Base-by-base conservation (phyloP, 2,329 filamentous ascomycete genomes). In the Arthrinium puccinioides region DNA sequence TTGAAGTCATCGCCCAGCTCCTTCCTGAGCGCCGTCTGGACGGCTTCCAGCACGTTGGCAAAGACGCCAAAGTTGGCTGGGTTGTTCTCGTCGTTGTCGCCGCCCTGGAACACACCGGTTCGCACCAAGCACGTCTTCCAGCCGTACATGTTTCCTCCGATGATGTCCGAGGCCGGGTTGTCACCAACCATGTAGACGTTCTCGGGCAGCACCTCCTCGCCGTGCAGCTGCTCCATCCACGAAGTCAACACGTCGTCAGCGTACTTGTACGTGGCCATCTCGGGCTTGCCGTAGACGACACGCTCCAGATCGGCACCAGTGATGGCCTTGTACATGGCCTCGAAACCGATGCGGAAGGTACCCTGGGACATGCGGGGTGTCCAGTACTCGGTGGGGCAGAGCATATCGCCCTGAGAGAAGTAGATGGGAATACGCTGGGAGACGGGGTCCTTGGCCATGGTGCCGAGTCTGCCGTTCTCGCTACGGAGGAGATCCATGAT, bases 71-170 rank as follows among this genome's bases (percentile, higher is more conserved):
- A 86, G 64, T 72, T 84, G 54, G 83, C 83, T 1, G 83, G 83
- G 63, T 85, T 87, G 63, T 85, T 69, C 59, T 81, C 72, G 54
- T 87, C 84, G 55, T 87, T 87, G 41, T 78, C 81, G 14, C 76
- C 81, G 44, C 83, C 83, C 64, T 85, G 80, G 73, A 83, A 87
- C 32, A 87, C 82, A 63, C 84, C 84, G 0, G 83, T 87, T 54
- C 82, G 76, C 39, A 87, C 83, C 38, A 87, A 63, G 54, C 83
- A 87, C 4, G 83, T 87, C 64, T 87, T 87, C 84, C 83, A 87
- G 42, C 81, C 81, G 60, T 87, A 86, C 73, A 81, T 83, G 70
- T 87, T 87, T 44, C 82, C 83, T 44, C 83, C 83, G 45, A 83
- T 70, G 52, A 86, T 85, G 55, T 86, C 82, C 19, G 78, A 83